Evolutionary conservation across 106 monocot genomes (phyloP), one percentile per base, ranked within the genome.

Genomic region (Xerophyta viscosa): DNA sequence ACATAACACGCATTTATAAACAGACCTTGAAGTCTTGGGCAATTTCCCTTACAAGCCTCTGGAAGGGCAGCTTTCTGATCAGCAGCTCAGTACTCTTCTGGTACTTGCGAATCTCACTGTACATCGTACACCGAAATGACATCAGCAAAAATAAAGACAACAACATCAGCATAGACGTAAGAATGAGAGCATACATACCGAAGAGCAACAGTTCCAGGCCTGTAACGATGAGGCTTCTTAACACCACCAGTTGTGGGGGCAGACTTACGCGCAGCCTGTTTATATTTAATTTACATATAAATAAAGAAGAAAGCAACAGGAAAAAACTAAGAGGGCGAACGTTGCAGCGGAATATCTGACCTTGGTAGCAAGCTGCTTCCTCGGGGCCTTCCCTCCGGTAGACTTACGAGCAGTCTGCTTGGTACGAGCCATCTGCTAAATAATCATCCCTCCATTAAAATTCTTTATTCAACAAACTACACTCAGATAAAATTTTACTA

Each of bases 281-380:
- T n/a, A n/a, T n/a, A n/a, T n/a, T 39, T 7, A 59, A 0, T 3
- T 20, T 23, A 14, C 22, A 47, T 24, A 26, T 3, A 8, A 37
- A 4, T 2, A 12, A 19, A 24, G 1, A 48, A 24, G n/a, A 13
- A 48, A 4, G 17, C 0, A 30, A 21, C 3, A 29, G 18, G 17
- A 17, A 46, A 46, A 46, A 19, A 46, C 20, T 11, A 19, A 2
- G 19, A 4, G 33, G n/a, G n/a, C n/a, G n/a, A n/a, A n/a, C n/a
- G n/a, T n/a, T n/a, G n/a, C n/a, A n/a, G n/a, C n/a, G n/a, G 37
- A 17, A 7, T 2, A 36, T 29, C 11, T 24, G 60, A 73, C 72
- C 72, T 74, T 74, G 0, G 73, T 74, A 15, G 73, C 73, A 41
- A 74, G 66, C 27, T 67, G 66, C 61, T 74, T 74, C 73, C 71